Conservation (phyloP, 106 monocot species). For the Phalaenopsis equestris region DNA sequence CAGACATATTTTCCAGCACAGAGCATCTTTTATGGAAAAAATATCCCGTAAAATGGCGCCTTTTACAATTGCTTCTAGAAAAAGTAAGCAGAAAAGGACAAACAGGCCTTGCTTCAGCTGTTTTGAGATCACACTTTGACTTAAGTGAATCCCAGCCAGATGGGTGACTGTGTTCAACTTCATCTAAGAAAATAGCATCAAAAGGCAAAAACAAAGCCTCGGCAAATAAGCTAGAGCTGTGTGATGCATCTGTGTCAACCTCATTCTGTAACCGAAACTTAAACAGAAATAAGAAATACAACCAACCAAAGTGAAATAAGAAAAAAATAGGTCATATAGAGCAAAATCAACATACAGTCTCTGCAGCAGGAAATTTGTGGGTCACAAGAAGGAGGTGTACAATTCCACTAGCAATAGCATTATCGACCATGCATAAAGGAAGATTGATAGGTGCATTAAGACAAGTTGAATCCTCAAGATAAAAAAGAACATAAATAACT, state of each 20-base stretch:
- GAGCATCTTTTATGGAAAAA: slow-evolving; percentile 11
- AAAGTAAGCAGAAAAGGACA: slow-evolving; percentile 43
- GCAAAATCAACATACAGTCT: slow-evolving; percentile 28
- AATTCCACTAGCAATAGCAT: slow-evolving; percentile 10
- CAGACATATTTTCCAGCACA: slow-evolving; percentile 5
- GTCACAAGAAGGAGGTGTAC: slow-evolving; percentile 55
- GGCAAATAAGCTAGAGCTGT: slow-evolving; percentile 43
- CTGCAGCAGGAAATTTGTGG: slow-evolving; percentile 65
- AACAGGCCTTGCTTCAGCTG: slow-evolving; percentile 2
- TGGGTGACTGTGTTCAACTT: slow-evolving; percentile 13
- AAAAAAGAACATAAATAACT: slow-evolving; percentile 52
- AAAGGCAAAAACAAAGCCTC: slow-evolving; percentile 67
- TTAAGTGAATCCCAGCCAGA: slow-evolving; percentile 6
- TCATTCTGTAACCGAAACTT: slow-evolving; percentile 24
- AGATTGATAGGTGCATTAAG: slow-evolving; percentile 20
- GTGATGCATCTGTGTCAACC: slow-evolving; percentile 13
- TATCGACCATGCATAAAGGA: slow-evolving; percentile 20
- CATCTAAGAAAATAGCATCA: slow-evolving; percentile 24
- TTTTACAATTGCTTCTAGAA: slow-evolving; percentile 10
- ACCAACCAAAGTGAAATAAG: neutral
- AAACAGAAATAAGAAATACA: slow-evolving; percentile 13
- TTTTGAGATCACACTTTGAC: slow-evolving; percentile 1
- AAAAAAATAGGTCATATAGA: slow-evolving; percentile 3
- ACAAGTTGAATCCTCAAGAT: slow-evolving; percentile 31
- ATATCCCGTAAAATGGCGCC: slow-evolving; percentile 18